Percentiles rank a stretch among this genome's conserved stretches.
phyloP scores from a whole-genome alignment of 257 asterid species.

The Penstemon newberryi region DNA sequence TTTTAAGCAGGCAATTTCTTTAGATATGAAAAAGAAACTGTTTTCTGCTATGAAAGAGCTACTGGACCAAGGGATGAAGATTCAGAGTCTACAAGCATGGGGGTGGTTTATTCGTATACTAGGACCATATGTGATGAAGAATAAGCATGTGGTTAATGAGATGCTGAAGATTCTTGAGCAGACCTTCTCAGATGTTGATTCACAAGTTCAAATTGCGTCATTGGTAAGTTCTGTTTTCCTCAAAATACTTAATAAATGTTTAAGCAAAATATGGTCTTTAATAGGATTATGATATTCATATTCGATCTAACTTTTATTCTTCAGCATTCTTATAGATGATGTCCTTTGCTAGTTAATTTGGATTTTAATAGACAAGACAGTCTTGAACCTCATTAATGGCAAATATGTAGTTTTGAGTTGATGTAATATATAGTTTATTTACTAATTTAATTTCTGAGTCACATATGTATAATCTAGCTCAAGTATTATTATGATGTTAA shows the following conservation, averaged over 20 bases:
- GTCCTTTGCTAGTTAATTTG: conserved; percentile 4
- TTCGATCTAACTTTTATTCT: conserved; percentile 9
- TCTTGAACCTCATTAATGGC: conserved; percentile 1
- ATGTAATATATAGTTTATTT: not conserved
- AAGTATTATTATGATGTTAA: not conserved
- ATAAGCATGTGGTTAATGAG: conserved; percentile 64
- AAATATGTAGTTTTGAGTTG: conserved; percentile 7
- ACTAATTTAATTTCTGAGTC: not conserved
- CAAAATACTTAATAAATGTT: conserved; percentile 4
- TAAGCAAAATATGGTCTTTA: conserved; percentile 13
- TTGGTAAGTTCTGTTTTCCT: conserved; percentile 46
- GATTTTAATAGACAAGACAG: conserved; percentile 1
- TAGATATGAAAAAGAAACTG: conserved; percentile 68
- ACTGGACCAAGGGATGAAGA: conserved; percentile 63
- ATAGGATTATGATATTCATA: conserved; percentile 13
- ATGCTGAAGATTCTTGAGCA: conserved; percentile 72
- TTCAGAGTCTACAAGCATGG: conserved; percentile 79
- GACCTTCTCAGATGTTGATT: conserved; percentile 67
- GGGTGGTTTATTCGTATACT: conserved; percentile 76
- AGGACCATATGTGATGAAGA: conserved; percentile 55
- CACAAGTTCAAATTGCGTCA: conserved; percentile 81
- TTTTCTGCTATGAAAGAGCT: conserved; percentile 53
- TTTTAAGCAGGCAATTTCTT: conserved; percentile 53
- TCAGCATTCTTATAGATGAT: conserved; percentile 12
- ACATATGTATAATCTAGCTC: not conserved